A percentile compares a stretch with the other conserved stretches of the same genome.
Evolutionary conservation across 106 monocot species (phyloP).

Genomic region (Platanthera guangdongensis): DNA sequence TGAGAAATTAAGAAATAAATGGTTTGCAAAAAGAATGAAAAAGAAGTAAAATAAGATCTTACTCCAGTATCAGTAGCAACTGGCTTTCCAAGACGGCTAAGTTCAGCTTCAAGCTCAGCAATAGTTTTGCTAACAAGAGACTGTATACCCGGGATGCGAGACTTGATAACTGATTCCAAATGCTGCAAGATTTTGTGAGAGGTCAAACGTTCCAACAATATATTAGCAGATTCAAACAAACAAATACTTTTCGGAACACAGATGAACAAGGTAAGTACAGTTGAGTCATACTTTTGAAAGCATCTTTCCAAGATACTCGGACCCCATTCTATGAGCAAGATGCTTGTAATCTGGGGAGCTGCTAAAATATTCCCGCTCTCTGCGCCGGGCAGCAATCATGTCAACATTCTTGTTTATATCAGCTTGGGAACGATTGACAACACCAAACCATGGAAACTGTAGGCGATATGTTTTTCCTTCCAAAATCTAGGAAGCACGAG

Average conservation of each 20-base stretch:
- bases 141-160: constrained; percentile 88
- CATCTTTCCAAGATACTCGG: constrained; percentile 58
- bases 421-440: constrained; percentile 61
- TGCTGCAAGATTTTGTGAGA: constrained; percentile 51
- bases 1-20: background rate
- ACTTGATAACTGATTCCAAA: constrained; percentile 93
- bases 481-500: constrained; percentile 31
- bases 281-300: constrained; percentile 39
- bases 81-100: constrained; percentile 83
- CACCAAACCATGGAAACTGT: constrained; percentile 54
- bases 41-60: constrained; percentile 15
- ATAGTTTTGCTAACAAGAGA: constrained; percentile 87
- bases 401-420: constrained; percentile 68
- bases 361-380: constrained; percentile 52
- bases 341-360: constrained; percentile 60
- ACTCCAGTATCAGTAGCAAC: constrained; percentile 95
- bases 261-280: background rate
- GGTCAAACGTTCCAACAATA: background rate
- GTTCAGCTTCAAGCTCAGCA: constrained; percentile 80
- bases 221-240: background rate
- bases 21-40: background rate
- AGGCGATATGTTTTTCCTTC: constrained; percentile 55
- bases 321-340: constrained; percentile 59
- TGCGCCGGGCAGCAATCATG: constrained; percentile 69
- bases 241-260: background rate